A percentile compares a stretch with the other conserved stretches of the same genome.
phyloP scores from a whole-genome alignment of 495 filamentous ascomycete species.

The Pseudevernia furfuracea region DNA sequence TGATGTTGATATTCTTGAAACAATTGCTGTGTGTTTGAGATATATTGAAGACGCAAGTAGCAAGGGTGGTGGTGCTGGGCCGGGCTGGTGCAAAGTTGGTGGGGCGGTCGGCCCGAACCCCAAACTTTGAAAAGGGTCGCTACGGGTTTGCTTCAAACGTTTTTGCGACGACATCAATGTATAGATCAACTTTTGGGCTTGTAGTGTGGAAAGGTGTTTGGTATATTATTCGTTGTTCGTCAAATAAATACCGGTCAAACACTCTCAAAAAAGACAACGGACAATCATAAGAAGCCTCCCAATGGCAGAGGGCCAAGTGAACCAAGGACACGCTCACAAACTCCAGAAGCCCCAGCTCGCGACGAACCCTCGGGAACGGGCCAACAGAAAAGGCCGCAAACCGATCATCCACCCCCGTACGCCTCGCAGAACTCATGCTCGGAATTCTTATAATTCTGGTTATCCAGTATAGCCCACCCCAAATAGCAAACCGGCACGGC shows the following conservation, averaged over 20 bases:
- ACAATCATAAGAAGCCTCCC: not conserved
- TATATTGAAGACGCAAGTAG: too few relatives aligned
- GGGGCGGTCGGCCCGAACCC: not conserved
- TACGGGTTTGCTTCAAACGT: not conserved
- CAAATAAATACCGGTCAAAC: not conserved
- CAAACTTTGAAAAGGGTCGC: not conserved
- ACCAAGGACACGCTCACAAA: not conserved
- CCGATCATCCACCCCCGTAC: not conserved
- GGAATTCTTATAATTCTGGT: not conserved
- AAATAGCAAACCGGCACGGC: conserved; percentile 3
- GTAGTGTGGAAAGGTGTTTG: too few relatives aligned
- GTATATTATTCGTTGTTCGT: not conserved
- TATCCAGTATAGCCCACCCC: not conserved
- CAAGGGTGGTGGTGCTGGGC: not conserved
- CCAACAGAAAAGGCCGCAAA: not conserved
- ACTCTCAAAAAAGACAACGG: not conserved
- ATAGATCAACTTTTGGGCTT: too few relatives aligned
- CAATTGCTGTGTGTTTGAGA: too few relatives aligned
- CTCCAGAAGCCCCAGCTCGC: not conserved
- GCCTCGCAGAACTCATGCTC: not conserved
- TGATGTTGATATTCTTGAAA: too few relatives aligned
- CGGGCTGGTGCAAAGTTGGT: not conserved
- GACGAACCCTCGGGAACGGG: not conserved
- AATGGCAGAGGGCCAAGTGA: not conserved
- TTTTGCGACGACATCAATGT: not conserved